Base-by-base conservation (phyloP, 176 grass and related monocot genomes). In the Eleusine indica region DNA sequence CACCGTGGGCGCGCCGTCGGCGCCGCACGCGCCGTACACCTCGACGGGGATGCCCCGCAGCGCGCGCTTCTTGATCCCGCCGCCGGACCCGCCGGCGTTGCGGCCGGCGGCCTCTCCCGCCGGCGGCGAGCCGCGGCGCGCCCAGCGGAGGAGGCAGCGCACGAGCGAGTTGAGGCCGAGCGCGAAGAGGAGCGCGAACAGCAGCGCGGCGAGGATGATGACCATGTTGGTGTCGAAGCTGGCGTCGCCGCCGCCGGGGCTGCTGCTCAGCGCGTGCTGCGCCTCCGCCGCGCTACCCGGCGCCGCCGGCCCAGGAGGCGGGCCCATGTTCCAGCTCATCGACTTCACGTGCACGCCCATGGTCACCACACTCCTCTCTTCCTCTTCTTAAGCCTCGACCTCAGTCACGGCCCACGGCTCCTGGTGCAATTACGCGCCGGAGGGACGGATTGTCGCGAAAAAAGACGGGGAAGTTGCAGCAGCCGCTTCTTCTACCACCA, bases 201-300 rank as follows among this genome's bases (percentile, higher is more conserved):
- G 88, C 42, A 97, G 88, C 67, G 94, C 94, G 10, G 92, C 92
- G 0, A 97, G 94, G 83, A 97, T 97, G 84, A 97, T 92, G 53
- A 97, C 92, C 94, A 97, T 97, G 83, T 94, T 97, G 66, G 90
- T 87, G 94, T 97, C 94, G 86, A 94, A 97, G 90, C 85, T 97
- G 22, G 74, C 85, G 79, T 82, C 87, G 44, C 87, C 9, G 9
- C 68, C n/a, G 3, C 62, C 80, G 5, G 64, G 21, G 80, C 83
- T 80, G 79, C 68, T 78, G 67, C 78, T 88, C 67, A 86, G 85
- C 70, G 77, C 75, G 58, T 42, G 80, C 60, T 84, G 78, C 78
- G 87, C 88, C 41, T 82, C 83, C 18, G 46, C 18, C 2, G 43
- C 6, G 80, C 70, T 80, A 54, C 70, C 68, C 69, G 85, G 80